phyloP scores from a whole-genome alignment of 768 basidiomycete genomes.

The Gelatoporia subvermispora region DNA sequence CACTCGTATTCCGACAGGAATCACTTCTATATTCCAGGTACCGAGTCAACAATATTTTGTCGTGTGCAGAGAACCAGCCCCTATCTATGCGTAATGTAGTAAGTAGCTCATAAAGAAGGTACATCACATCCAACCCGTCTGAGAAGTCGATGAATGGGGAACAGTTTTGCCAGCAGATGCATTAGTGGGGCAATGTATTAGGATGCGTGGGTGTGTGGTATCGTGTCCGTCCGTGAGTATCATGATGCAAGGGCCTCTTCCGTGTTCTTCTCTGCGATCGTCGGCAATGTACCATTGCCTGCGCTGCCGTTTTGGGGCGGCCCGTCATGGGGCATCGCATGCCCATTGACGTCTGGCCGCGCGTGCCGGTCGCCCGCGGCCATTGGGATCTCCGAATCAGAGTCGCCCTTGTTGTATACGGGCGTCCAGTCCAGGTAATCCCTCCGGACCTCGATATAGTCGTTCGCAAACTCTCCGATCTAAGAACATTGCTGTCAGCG shows the following conservation, averaged over 20 bases:
- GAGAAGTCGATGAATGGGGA: background rate
- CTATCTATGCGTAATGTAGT: too few species aligned
- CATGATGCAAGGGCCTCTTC: too few species aligned
- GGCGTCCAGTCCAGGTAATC: constrained; percentile 55
- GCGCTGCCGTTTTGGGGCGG: background rate
- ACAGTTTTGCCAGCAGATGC: too few species aligned
- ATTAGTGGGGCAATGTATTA: too few species aligned
- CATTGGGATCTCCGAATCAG: constrained; percentile 10
- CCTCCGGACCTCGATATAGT: constrained; percentile 58
- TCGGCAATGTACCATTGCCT: background rate
- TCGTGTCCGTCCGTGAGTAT: too few species aligned
- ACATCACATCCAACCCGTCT: background rate
- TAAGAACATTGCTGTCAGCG: constrained; percentile 35
- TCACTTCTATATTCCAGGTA: too few species aligned
- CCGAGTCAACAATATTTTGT: too few species aligned
- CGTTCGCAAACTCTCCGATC: constrained; percentile 49
- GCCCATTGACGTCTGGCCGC: constrained; percentile 11
- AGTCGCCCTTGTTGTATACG: constrained; percentile 17
- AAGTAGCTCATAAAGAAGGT: background rate
- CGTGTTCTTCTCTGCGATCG: constrained; percentile 8
- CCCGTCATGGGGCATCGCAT: background rate
- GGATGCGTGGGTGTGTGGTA: background rate
- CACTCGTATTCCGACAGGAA: too few species aligned
- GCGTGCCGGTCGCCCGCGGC: constrained; percentile 29
- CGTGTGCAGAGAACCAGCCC: too few species aligned